Conservation (phyloP, 345 rosid genomes). For the Citrus medica region DNA sequence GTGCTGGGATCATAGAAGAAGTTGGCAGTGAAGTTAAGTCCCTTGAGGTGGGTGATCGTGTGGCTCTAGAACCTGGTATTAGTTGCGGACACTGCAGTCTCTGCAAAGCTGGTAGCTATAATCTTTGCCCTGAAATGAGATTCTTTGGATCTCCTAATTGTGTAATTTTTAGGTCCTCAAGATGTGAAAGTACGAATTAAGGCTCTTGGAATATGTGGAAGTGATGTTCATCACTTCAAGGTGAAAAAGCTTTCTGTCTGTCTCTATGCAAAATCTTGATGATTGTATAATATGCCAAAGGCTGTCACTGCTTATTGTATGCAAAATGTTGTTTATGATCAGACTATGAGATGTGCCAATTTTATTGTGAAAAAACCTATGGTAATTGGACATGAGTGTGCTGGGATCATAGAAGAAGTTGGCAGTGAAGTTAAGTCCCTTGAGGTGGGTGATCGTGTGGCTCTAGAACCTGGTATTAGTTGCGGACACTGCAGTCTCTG, state of each 20-base stretch:
- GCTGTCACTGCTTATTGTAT: not conserved
- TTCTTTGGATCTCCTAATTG: slow-evolving; percentile 67
- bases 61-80: slow-evolving; percentile 68
- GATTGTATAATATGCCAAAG: not conserved
- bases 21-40: slow-evolving; percentile 50
- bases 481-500: slow-evolving; percentile 45
- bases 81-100: slow-evolving; percentile 44
- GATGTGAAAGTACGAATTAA: no score
- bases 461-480: slow-evolving; percentile 65
- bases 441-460: slow-evolving; percentile 53
- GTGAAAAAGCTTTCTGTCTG: not conserved
- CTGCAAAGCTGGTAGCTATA: slow-evolving; percentile 61
- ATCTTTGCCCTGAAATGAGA: slow-evolving; percentile 63
- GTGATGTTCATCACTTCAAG: no score
- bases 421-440: slow-evolving; percentile 53
- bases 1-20: slow-evolving; percentile 66
- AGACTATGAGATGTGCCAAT: slow-evolving; percentile 65
- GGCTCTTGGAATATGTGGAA: no score
- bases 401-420: slow-evolving; percentile 58
- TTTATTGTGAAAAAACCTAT: slow-evolving; percentile 65
- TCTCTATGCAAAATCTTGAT: not conserved
- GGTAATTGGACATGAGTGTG: slow-evolving; percentile 75
- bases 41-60: slow-evolving; percentile 49
- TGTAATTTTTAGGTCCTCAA: no score
- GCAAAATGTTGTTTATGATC: not conserved